Percentiles rank a stretch among this genome's conserved stretches.
These are phyloP conservation scores for Aspergillus novofumigatus DNA, from an alignment of 2,329 filamentous ascomycete species.

Conservation along the genomic window DNA sequence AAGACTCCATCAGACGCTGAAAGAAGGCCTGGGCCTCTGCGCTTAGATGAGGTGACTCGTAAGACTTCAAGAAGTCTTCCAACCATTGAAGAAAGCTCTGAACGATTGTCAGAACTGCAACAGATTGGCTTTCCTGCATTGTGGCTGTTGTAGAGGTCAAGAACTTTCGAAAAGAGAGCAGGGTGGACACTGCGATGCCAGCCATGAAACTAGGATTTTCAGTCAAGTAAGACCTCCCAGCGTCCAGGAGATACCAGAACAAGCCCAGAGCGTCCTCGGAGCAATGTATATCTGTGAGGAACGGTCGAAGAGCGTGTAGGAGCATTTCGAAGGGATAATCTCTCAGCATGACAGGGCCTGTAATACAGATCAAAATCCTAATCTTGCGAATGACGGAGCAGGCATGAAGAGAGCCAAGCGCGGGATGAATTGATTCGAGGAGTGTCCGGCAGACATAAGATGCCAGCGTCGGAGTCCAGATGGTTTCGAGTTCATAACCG, in stretches of 20 bases:
- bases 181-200: constrained; percentile 72
- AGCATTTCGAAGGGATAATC: constrained; percentile 90
- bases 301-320: constrained; percentile 72
- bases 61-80: constrained; percentile 61
- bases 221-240: constrained; percentile 61
- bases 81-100: constrained; percentile 77
- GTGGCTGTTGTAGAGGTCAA: constrained; percentile 71
- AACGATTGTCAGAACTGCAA: constrained; percentile 70
- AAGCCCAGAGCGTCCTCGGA: constrained; percentile 87
- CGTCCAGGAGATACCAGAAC: constrained; percentile 73
- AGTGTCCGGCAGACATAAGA: constrained; percentile 71
- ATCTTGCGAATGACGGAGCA: constrained; percentile 84
- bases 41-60: constrained; percentile 51
- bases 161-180: constrained; percentile 75
- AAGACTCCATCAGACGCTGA: constrained; percentile 63
- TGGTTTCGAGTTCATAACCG: constrained; percentile 56
- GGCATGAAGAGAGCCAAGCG: constrained; percentile 79
- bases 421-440: constrained; percentile 74
- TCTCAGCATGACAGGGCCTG: constrained; percentile 65
- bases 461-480: constrained; percentile 75
- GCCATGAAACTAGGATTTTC: constrained; percentile 70
- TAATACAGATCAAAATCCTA: constrained; percentile 72
- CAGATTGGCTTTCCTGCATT: constrained; percentile 79
- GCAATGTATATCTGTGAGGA: constrained; percentile 78
- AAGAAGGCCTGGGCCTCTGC: constrained; percentile 55